phyloP scores from a whole-genome alignment of 2,329 filamentous ascomycete genomes.

The Trichophyton equinum region DNA sequence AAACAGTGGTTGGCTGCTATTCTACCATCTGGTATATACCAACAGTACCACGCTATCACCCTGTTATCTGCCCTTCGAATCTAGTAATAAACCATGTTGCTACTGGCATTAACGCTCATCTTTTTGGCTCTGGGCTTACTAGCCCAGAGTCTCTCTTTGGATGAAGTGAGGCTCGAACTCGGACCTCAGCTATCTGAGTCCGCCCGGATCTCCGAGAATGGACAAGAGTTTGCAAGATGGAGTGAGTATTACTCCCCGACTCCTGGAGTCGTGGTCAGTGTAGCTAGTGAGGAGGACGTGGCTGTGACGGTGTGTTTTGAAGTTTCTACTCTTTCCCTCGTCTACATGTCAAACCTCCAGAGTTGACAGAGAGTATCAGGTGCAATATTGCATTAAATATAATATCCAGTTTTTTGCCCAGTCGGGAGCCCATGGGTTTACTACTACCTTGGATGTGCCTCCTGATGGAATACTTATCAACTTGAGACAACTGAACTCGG shows the following conservation, averaged over 20 bases:
- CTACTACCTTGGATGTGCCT: slow-evolving; percentile 39
- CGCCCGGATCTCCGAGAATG: not conserved
- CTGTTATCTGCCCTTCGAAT: not conserved
- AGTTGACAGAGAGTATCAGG: slow-evolving; percentile 20
- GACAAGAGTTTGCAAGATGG: slow-evolving; percentile 8
- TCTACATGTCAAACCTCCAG: not conserved
- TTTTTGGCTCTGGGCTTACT: not conserved
- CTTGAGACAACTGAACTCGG: slow-evolving; percentile 33
- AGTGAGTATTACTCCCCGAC: slow-evolving; percentile 11
- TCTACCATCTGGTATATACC: too few relatives aligned
- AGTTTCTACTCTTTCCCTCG: not conserved
- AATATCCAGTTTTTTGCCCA: slow-evolving; percentile 41
- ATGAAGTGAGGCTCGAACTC: not conserved
- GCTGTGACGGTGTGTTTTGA: slow-evolving; percentile 10
- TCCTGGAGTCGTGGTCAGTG: slow-evolving; percentile 12
- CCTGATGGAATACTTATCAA: slow-evolving; percentile 42
- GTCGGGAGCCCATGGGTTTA: slow-evolving; percentile 42
- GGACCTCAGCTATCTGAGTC: not conserved
- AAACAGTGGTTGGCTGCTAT: not conserved
- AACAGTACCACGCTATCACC: too few relatives aligned
- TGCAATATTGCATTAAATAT: slow-evolving; percentile 38
- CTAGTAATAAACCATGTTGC: not conserved
- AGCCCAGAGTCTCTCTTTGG: not conserved
- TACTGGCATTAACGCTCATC: not conserved
- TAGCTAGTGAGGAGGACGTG: slow-evolving; percentile 13